phyloP scores from a whole-genome alignment of 305 asterid genomes.

The Withania somnifera region DNA sequence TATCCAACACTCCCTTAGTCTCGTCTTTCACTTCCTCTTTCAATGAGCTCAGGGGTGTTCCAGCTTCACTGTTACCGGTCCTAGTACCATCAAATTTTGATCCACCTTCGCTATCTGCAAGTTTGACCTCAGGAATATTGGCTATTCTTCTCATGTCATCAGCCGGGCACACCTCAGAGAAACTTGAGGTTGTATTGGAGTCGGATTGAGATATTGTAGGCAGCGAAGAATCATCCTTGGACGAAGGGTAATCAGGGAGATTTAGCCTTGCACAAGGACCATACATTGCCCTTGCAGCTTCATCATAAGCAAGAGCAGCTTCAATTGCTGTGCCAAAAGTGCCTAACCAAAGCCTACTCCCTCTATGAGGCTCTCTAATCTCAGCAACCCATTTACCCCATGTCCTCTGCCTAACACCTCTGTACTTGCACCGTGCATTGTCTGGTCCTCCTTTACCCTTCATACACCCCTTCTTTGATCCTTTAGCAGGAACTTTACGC shows the following conservation, averaged over 20 bases:
- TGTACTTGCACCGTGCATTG: conserved; percentile 43
- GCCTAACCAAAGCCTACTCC: conserved; percentile 83
- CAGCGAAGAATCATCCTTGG: conserved; percentile 8
- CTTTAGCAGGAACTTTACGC: conserved; percentile 76
- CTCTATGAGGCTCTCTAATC: conserved; percentile 71
- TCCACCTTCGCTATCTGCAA: conserved; percentile 8
- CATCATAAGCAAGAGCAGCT: conserved; percentile 82
- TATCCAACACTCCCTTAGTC: conserved; percentile 7
- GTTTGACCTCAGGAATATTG: background rate
- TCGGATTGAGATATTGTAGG: conserved; percentile 18
- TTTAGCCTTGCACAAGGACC: conserved; percentile 63
- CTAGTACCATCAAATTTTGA: background rate
- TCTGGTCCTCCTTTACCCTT: conserved; percentile 92
- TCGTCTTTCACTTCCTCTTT: background rate
- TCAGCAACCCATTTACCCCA: conserved; percentile 99
- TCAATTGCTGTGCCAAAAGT: conserved; percentile 50
- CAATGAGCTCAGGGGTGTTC: conserved; percentile 11
- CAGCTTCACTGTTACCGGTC: background rate
- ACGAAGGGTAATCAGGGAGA: conserved; percentile 23
- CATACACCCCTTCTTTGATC: conserved; percentile 93
- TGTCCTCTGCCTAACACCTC: conserved; percentile 90
- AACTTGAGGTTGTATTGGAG: conserved; percentile 23
- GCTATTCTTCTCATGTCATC: background rate
- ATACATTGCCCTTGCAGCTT: conserved; percentile 72
- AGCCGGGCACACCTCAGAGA: conserved; percentile 31